Percentiles rank a stretch among this genome's conserved stretches.
These are phyloP conservation scores for Psilocybe azurescens DNA, from an alignment of 768 basidiomycete species.

Conservation along the genomic window DNA sequence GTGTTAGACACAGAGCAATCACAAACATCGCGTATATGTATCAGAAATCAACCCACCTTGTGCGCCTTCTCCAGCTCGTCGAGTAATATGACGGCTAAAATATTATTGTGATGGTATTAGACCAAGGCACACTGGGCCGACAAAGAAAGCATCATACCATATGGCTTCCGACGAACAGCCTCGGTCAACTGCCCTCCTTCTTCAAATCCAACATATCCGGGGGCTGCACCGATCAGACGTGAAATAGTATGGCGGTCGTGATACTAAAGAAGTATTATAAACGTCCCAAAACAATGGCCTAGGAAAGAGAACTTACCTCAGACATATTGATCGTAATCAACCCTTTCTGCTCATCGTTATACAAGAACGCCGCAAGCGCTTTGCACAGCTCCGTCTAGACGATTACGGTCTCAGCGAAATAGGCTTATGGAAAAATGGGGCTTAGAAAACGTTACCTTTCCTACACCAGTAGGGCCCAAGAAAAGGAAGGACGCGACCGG, in stretches of 20 bases:
- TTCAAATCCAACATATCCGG: slow-evolving; percentile 94
- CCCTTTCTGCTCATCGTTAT: slow-evolving; percentile 86
- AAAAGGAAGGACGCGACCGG: slow-evolving; percentile 95
- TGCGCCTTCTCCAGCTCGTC: slow-evolving; percentile 95
- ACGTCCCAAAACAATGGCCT: not conserved
- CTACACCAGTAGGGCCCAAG: slow-evolving; percentile 87
- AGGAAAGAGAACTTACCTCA: slow-evolving; percentile 45
- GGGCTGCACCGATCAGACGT: slow-evolving; percentile 88
- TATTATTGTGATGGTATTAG: not conserved
- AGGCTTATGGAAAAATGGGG: not conserved
- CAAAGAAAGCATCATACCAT: slow-evolving; percentile 51
- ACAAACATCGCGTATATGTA: not conserved
- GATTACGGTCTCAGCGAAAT: not conserved
- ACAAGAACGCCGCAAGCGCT: slow-evolving; percentile 86
- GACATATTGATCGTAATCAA: slow-evolving; percentile 95
- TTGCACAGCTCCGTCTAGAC: slow-evolving; percentile 87
- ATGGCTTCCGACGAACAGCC: slow-evolving; percentile 89
- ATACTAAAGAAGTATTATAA: slow-evolving; percentile 52
- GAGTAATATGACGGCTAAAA: slow-evolving; percentile 74
- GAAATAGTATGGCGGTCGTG: slow-evolving; percentile 93
- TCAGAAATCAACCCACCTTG: slow-evolving; percentile 49
- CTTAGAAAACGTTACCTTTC: slow-evolving; percentile 55
- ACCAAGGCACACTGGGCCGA: not conserved
- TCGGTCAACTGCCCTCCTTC: slow-evolving; percentile 90
- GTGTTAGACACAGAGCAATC: not conserved